These are phyloP conservation scores for Tulasnella sp. DNA, from an alignment of 768 basidiomycete species.

Conservation along the genomic window DNA sequence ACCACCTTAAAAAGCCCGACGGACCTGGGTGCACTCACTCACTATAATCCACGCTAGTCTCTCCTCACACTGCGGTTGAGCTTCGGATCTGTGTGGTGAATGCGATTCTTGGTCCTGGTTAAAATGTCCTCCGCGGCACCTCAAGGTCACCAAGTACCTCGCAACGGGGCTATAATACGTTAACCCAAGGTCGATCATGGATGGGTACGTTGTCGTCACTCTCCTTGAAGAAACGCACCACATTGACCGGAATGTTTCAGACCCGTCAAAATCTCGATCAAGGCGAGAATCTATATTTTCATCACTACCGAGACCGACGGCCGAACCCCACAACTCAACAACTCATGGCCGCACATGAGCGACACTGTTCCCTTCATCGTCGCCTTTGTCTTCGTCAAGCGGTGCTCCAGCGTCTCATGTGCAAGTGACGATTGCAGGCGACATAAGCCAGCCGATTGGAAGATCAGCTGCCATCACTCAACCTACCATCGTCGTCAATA, in stretches of 20 bases:
- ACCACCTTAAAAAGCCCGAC: no score
- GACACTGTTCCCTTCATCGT: not conserved
- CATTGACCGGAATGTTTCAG: not conserved
- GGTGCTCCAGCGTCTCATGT: not conserved
- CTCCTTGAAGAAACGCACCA: not conserved
- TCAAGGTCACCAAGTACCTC: slow-evolving; percentile 58
- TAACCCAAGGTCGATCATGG: slow-evolving; percentile 69
- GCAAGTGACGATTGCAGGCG: not conserved
- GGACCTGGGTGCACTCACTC: no score
- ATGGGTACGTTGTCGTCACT: slow-evolving; percentile 42
- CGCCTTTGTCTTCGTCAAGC: no score
- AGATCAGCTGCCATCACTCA: not conserved
- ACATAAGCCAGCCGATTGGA: not conserved
- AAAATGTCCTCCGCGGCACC: not conserved
- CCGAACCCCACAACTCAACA: not conserved
- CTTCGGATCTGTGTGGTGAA: not conserved
- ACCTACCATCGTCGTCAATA: not conserved
- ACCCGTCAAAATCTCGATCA: slow-evolving; percentile 54
- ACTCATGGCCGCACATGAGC: not conserved
- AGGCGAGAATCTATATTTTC: slow-evolving; percentile 74
- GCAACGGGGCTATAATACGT: slow-evolving; percentile 68
- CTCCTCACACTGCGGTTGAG: not conserved
- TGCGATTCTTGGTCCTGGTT: not conserved
- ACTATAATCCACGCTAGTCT: no score
- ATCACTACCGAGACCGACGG: slow-evolving; percentile 40